Base-by-base conservation (phyloP, 1,284 basidiomycete genomes). In the Fomes fomentarius region DNA sequence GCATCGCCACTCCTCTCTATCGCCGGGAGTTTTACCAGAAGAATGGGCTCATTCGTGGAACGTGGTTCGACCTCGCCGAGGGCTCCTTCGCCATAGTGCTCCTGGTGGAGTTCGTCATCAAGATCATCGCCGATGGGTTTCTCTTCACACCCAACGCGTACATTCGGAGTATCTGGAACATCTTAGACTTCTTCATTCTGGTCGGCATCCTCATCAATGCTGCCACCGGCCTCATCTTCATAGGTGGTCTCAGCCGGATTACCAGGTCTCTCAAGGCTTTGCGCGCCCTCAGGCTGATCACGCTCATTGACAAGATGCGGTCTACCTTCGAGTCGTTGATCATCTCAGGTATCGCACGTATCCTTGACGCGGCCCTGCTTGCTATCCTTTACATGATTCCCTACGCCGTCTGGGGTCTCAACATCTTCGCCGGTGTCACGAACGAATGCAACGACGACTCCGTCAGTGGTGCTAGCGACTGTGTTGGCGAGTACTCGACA, bases 361-460 rank as follows among this genome's bases (percentile, higher is more conserved):
- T 99, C 58, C 63, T 97, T 50, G 94, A 98, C 63, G 96, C 96
- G 0, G 93, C 90, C 0, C 72, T 98, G 47, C 84, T 99, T n/a
- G 94, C 96, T 42, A 84, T 97, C 48, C 80, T 98, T 45, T 95
- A 98, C 74, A 89, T 98, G 81, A 93, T 99, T 61, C 96, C 96
- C 0, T 98, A 95, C 67, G 96, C 96, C 4, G 89, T 98, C 1
- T 98, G 96, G 96, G 96, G 95, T 5, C 83, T 95, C 55, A 98
- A 96, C 66, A 91, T 98, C 68, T 98, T 98, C 71, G 79, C 87
- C 1, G 94, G 94, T 7, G 75, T 88, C 55, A 85, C 96, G 72
- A 94, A 91, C 69, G 71, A 77, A 42, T 99, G 96, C 77, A 98
- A 94, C 67, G 95, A 98, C 66, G 69, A 54, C 15, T 71, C 68